phyloP scores from a whole-genome alignment of 164 flowering plant genomes.

The Tinospora cordifolia region DNA sequence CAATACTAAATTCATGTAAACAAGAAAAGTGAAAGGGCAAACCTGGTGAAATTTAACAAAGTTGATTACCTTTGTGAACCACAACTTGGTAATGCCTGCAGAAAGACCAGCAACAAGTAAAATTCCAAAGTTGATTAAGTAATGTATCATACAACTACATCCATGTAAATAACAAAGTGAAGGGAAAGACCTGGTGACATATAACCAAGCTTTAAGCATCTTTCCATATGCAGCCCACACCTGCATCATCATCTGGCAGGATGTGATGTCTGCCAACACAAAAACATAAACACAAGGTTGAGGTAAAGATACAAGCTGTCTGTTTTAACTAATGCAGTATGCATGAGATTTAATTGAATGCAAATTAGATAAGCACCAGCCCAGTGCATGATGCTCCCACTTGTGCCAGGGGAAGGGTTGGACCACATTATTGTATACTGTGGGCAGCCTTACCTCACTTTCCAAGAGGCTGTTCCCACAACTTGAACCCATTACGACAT shows the following conservation, averaged over 20 bases:
- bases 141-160: neutral
- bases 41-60: neutral
- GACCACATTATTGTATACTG: too few species aligned
- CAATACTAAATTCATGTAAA: neutral
- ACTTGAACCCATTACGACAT: too few species aligned
- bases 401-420: too few species aligned
- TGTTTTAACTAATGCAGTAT: neutral
- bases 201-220: neutral
- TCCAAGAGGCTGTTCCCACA: too few species aligned
- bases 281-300: neutral
- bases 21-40: neutral
- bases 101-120: neutral
- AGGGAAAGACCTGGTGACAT: neutral
- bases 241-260: neutral
- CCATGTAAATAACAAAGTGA: neutral
- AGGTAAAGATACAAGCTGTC: neutral
- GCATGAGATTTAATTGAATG: neutral
- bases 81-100: neutral
- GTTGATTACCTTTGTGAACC: too few species aligned
- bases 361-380: neutral
- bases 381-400: too few species aligned
- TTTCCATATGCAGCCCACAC: neutral
- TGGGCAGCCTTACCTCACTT: too few species aligned
- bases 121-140: neutral
- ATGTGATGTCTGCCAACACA: neutral